These are phyloP conservation scores for Cordyceps fumosorosea DNA, from an alignment of 2,329 filamentous ascomycete genomes.

Conservation along the genomic window DNA sequence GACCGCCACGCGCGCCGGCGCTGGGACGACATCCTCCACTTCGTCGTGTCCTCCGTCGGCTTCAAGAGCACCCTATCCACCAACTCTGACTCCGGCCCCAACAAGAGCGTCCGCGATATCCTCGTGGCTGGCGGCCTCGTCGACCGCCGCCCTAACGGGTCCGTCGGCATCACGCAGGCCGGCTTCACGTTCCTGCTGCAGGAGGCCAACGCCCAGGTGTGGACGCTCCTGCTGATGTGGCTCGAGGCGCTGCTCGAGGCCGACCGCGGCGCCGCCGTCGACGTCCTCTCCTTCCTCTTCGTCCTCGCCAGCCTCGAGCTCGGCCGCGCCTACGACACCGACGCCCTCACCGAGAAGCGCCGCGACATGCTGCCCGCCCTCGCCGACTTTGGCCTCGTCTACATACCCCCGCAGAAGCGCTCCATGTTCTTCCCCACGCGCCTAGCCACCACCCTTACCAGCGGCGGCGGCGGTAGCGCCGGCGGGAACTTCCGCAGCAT, in stretches of 20 bases:
- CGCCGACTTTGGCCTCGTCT: constrained; percentile 87
- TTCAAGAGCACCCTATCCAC: constrained; percentile 24
- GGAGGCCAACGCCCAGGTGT: constrained; percentile 93
- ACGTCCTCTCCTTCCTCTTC: constrained; percentile 94
- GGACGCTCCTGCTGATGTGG: constrained; percentile 90
- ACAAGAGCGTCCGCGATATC: constrained; percentile 76
- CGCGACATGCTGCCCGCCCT: constrained; percentile 85
- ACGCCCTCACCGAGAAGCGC: constrained; percentile 73
- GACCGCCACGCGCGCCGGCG: constrained; percentile 81
- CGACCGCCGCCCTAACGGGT: constrained; percentile 56
- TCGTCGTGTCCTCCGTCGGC: constrained; percentile 76
- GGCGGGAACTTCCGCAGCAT: constrained; percentile 63
- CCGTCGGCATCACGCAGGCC: constrained; percentile 76
- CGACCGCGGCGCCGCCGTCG: constrained; percentile 58
- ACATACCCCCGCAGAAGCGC: constrained; percentile 53
- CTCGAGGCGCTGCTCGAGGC: constrained; percentile 67
- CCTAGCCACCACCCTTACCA: constrained; percentile 85
- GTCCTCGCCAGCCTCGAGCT: constrained; percentile 90
- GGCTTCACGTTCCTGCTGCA: constrained; percentile 94
- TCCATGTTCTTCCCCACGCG: constrained; percentile 81
- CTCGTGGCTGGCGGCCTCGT: constrained; percentile 77
- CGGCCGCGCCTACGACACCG: constrained; percentile 83
- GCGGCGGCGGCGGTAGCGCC: constrained; percentile 70
- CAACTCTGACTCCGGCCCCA: constrained; percentile 43
- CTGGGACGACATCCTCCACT: constrained; percentile 95